Evolutionary conservation across 768 basidiomycete genomes (phyloP), one percentile per base, ranked within the genome.

Genomic region (Basidioascus undulatus): DNA sequence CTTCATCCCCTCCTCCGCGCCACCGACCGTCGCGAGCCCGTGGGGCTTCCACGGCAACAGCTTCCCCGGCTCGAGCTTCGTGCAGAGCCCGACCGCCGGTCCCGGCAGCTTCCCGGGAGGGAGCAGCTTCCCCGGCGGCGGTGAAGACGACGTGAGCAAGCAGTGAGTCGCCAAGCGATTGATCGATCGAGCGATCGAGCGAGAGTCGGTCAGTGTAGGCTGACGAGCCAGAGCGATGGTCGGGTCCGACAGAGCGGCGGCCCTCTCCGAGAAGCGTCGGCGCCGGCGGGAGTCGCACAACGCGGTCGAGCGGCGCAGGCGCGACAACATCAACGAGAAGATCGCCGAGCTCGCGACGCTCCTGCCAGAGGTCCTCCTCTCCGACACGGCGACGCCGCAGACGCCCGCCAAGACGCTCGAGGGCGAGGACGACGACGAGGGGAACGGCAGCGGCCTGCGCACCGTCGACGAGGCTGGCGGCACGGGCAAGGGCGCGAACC

Each of bases 321-420:
- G 84, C 36, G 84, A 92, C 54, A 87, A 86, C 56, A 92, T 92
- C 57, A 92, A 92, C 58, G 84, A 92, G 61, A 81, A 83, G 58
- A 92, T 92, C 49, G 69, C 70, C 30, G 84, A 92, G 56, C 68
- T 92, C 1, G 77, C 84, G 16, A 76, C 76, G 18, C 64, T 92
- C 34, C 76, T 92, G 45, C 84, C 84, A 1, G 83, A 83, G 55
- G 74, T 74, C 51, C 65, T 86, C 59, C 63, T 84, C 27, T 32
- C 37, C 19, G 24, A 39, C 5, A n/a, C 33, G 1, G 20, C 20
- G 1, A 10, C 19, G 13, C 33, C 27, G 3, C 8, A n/a, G 23
- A 11, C 18, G 18, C 20, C 15, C 15, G n/a, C 16, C 20, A 13
- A 9, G 24, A 19, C 4, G 15, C 11, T 11, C 18, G 15, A 19